Percentiles rank a stretch among this genome's conserved stretches.
Conservation (phyloP, 1,284 basidiomycete species). For the Ustilago esculenta region DNA sequence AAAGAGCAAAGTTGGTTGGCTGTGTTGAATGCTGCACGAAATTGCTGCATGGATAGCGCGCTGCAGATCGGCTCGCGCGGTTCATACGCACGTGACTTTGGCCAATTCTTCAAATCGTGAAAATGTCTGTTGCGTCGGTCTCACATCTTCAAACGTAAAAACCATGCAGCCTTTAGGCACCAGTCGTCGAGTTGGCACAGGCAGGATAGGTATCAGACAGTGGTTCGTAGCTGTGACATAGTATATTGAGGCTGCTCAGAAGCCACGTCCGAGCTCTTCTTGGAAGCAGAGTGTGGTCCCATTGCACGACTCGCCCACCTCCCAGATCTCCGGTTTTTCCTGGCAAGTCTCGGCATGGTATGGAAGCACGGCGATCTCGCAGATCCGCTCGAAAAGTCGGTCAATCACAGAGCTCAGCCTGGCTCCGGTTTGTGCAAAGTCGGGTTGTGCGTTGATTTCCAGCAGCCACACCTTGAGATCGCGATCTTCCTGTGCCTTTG, state of each 20-base stretch:
- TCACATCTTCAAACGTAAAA: constrained; percentile 6
- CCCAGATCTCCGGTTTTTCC: constrained; percentile 16
- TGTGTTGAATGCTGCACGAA: constrained; percentile 12
- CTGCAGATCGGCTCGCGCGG: constrained; percentile 28
- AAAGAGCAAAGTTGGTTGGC: not conserved
- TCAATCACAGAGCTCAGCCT: constrained; percentile 81
- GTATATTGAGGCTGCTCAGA: constrained; percentile 5
- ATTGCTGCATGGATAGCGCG: constrained; percentile 26
- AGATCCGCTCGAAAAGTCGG: constrained; percentile 74
- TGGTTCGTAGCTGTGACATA: not conserved
- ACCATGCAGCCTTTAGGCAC: no score
- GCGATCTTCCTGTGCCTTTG: not conserved
- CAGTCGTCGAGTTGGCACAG: not conserved
- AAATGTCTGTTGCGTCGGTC: not conserved
- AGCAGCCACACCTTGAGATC: constrained; percentile 78
- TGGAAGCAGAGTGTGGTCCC: constrained; percentile 55
- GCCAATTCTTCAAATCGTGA: no score
- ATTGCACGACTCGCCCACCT: constrained; percentile 44
- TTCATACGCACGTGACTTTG: constrained; percentile 30
- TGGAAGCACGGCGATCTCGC: constrained; percentile 57
- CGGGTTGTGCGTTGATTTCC: constrained; percentile 94
- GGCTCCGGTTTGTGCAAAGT: constrained; percentile 91
- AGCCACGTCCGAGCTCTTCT: constrained; percentile 45
- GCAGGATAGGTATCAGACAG: not conserved
- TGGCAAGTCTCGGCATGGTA: constrained; percentile 16